Percentiles rank a stretch among this genome's conserved stretches.
Conservation (phyloP, 352 stramenopile genomes). For the Globisporangium parvum region DNA sequence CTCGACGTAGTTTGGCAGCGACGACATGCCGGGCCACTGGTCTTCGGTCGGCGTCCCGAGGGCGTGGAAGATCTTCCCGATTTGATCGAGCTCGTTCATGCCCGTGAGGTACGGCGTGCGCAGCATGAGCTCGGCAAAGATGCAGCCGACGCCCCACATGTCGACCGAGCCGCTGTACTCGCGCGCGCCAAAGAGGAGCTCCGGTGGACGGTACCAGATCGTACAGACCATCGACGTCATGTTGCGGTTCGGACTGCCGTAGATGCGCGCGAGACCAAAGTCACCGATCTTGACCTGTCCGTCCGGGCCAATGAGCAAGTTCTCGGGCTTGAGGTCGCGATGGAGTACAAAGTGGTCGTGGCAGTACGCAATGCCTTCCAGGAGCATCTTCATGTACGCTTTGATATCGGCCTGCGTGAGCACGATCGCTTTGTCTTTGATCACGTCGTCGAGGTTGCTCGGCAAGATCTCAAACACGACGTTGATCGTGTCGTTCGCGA, state of each 20-base stretch:
- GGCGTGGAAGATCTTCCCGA: slow-evolving; percentile 86
- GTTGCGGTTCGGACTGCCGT: slow-evolving; percentile 79
- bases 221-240: slow-evolving; percentile 89
- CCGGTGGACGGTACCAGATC: slow-evolving; percentile 84
- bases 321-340: slow-evolving; percentile 86
- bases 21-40: slow-evolving; percentile 67
- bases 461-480: slow-evolving; percentile 87
- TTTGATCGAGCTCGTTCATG: slow-evolving; percentile 76
- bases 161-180: slow-evolving; percentile 86
- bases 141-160: slow-evolving; percentile 86
- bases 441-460: slow-evolving; percentile 84
- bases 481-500: slow-evolving; percentile 86
- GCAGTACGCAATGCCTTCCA: slow-evolving; percentile 70
- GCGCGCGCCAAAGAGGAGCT: slow-evolving; percentile 80
- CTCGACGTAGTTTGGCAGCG: slow-evolving; percentile 75
- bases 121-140: slow-evolving; percentile 85
- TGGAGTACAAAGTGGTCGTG: slow-evolving; percentile 82
- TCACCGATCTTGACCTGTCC: slow-evolving; percentile 83
- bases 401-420: slow-evolving; percentile 84
- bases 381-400: slow-evolving; percentile 85
- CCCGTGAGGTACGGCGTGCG: slow-evolving; percentile 75
- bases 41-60: slow-evolving; percentile 78
- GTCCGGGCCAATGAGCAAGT: slow-evolving; percentile 77
- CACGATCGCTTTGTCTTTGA: slow-evolving; percentile 86
- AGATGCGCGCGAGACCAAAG: slow-evolving; percentile 84